Evolutionary conservation across 1,139 yeast species (phyloP).

Genomic region (Hansenula lynferdii): DNA sequence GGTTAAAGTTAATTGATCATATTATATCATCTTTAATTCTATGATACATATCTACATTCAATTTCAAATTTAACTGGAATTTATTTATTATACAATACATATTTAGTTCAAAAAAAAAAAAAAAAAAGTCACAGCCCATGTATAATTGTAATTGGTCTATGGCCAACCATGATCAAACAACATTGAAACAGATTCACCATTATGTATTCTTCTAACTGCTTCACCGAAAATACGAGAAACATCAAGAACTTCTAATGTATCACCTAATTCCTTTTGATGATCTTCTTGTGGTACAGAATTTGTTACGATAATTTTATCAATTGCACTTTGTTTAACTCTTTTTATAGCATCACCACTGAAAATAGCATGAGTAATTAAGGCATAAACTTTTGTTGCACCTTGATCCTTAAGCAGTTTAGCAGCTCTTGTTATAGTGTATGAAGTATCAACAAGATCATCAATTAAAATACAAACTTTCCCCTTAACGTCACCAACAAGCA

Average conservation of each 20-base stretch:
- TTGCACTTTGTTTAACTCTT: slow-evolving; percentile 56
- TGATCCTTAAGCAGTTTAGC: slow-evolving; percentile 88
- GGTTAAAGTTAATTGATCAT: too few species aligned
- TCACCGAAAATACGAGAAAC: slow-evolving; percentile 88
- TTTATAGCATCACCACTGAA: slow-evolving; percentile 89
- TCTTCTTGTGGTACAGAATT: slow-evolving; percentile 85
- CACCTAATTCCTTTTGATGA: slow-evolving; percentile 45
- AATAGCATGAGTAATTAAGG: slow-evolving; percentile 88
- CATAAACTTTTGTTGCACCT: slow-evolving; percentile 85
- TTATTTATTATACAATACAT: too few species aligned
- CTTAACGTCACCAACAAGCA: slow-evolving; percentile 91
- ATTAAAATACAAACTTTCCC: slow-evolving; percentile 80
- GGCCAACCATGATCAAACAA: slow-evolving; percentile 83
- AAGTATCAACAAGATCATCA: slow-evolving; percentile 94
- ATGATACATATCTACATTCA: too few species aligned
- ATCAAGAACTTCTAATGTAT: slow-evolving; percentile 76
- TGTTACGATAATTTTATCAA: slow-evolving; percentile 87
- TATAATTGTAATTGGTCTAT: too few species aligned
- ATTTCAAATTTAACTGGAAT: too few species aligned
- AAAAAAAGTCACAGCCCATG: too few species aligned
- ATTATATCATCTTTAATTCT: too few species aligned
- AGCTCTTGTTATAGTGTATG: slow-evolving; percentile 87
- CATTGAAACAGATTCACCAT: slow-evolving; percentile 95
- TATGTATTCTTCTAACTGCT: slow-evolving; percentile 91
- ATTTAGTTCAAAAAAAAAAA: too few species aligned